Percentiles rank a stretch among this genome's conserved stretches.
phyloP scores from a whole-genome alignment of 345 rosid genomes.

The Hibiscus mutabilis region DNA sequence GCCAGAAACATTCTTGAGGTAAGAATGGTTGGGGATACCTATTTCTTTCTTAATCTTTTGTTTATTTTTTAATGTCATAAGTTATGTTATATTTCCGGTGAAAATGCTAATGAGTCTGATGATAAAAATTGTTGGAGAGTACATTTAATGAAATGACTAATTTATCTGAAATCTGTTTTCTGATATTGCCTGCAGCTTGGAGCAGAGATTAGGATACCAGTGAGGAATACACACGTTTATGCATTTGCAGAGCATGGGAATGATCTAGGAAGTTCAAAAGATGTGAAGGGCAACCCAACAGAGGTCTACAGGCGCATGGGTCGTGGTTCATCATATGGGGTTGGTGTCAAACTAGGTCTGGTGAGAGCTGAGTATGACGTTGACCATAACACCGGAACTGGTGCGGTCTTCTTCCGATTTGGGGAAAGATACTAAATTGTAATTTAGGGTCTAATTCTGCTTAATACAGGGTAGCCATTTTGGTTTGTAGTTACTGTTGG shows the following conservation, averaged over 20 bases:
- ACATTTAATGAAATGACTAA: neutral
- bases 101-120: neutral
- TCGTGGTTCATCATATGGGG: slow-evolving; percentile 92
- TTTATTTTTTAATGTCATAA: neutral
- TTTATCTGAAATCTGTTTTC: slow-evolving; percentile 2
- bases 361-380: slow-evolving; percentile 95
- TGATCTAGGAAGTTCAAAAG: slow-evolving; percentile 89
- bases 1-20: slow-evolving; percentile 90
- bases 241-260: slow-evolving; percentile 95
- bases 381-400: slow-evolving; percentile 84
- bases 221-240: slow-evolving; percentile 74
- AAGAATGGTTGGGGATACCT: slow-evolving; percentile 11
- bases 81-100: neutral
- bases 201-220: slow-evolving; percentile 87
- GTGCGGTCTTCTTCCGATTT: slow-evolving; percentile 84
- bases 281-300: slow-evolving; percentile 96
- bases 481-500: neutral
- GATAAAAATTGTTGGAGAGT: neutral
- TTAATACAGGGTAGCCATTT: slow-evolving; percentile 9
- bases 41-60: neutral
- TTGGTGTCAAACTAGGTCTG: slow-evolving; percentile 77
- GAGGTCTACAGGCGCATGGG: slow-evolving; percentile 91
- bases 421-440: slow-evolving; percentile 78
- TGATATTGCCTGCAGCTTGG: slow-evolving; percentile 53
- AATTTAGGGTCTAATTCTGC: slow-evolving; percentile 3